Conservation (phyloP, 805 yeast species). For the Brettanomyces bruxellensis region DNA sequence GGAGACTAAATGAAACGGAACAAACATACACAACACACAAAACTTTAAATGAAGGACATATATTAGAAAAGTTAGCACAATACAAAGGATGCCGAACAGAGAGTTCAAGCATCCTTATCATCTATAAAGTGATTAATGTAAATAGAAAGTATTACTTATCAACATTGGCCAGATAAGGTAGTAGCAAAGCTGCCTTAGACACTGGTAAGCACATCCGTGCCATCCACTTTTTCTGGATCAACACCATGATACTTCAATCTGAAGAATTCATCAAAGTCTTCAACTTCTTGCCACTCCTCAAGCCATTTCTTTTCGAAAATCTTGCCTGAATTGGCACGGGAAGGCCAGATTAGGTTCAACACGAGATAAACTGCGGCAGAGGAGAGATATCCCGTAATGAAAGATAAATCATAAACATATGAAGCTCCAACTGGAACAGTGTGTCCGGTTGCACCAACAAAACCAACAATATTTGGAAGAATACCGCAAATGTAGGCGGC, state of each 20-base stretch:
- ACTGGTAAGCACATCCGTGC: too few species aligned
- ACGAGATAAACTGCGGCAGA: conserved; percentile 48
- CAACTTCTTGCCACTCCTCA: conserved; percentile 57
- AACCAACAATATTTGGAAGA: conserved; percentile 78
- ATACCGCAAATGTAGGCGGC: conserved; percentile 75
- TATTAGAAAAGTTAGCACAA: too few species aligned
- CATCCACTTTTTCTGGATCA: background rate
- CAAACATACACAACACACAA: too few species aligned
- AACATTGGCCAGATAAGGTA: too few species aligned
- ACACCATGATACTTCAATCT: background rate
- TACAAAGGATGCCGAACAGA: too few species aligned
- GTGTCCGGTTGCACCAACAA: conserved; percentile 70
- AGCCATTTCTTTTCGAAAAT: conserved; percentile 49
- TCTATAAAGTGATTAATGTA: too few species aligned
- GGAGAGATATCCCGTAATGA: conserved; percentile 64
- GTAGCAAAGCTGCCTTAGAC: too few species aligned
- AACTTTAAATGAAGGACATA: too few species aligned
- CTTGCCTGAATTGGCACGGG: conserved; percentile 31
- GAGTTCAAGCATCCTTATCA: too few species aligned
- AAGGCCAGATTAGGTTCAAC: conserved; percentile 45
- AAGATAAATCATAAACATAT: conserved; percentile 62
- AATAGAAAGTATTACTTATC: too few species aligned
- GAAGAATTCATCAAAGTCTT: conserved; percentile 41
- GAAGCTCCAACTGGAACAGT: conserved; percentile 72
- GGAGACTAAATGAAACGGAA: too few species aligned